phyloP scores from a whole-genome alignment of 108 stramenopile genomes.

The Cyclotella kingstonii region DNA sequence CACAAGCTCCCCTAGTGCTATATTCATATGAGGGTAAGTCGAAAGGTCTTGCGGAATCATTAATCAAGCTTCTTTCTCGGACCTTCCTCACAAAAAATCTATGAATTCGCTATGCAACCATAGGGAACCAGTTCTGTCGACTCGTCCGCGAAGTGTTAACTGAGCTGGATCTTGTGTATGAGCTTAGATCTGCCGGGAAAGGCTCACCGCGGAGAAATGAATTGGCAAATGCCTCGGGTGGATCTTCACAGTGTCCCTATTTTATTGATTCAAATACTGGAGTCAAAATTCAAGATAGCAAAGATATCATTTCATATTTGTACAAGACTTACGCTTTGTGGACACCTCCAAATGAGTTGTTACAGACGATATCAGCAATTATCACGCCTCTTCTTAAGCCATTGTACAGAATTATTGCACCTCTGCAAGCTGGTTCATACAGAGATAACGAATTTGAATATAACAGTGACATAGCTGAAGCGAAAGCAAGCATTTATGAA shows the following conservation, averaged over 20 bases:
- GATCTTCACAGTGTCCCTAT: slow-evolving; percentile 82
- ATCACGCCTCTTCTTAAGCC: slow-evolving; percentile 51
- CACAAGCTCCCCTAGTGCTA: slow-evolving; percentile 25
- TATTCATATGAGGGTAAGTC: slow-evolving; percentile 68
- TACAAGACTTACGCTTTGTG: slow-evolving; percentile 72
- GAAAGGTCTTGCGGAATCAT: slow-evolving; percentile 11
- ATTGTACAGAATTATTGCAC: slow-evolving; percentile 46
- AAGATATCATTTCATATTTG: slow-evolving; percentile 83
- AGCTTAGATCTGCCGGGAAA: slow-evolving; percentile 71
- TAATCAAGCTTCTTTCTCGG: neutral
- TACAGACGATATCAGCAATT: slow-evolving; percentile 45
- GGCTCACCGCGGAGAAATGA: slow-evolving; percentile 72
- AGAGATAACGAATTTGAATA: slow-evolving; percentile 37
- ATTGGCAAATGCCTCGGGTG: slow-evolving; percentile 63
- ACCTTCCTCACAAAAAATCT: too few relatives aligned
- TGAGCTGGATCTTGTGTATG: slow-evolving; percentile 85
- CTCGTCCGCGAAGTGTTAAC: slow-evolving; percentile 85
- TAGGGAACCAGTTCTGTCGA: slow-evolving; percentile 86
- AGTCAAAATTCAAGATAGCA: slow-evolving; percentile 65
- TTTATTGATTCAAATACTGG: slow-evolving; percentile 88
- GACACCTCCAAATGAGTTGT: slow-evolving; percentile 64
- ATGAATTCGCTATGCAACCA: slow-evolving; percentile 60
- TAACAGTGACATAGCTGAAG: slow-evolving; percentile 40
- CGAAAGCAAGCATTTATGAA: slow-evolving; percentile 46
- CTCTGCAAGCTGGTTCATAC: slow-evolving; percentile 57